Evolutionary conservation across 176 grass and related monocot genomes (phyloP).

Genomic region (Triticum monococcum): DNA sequence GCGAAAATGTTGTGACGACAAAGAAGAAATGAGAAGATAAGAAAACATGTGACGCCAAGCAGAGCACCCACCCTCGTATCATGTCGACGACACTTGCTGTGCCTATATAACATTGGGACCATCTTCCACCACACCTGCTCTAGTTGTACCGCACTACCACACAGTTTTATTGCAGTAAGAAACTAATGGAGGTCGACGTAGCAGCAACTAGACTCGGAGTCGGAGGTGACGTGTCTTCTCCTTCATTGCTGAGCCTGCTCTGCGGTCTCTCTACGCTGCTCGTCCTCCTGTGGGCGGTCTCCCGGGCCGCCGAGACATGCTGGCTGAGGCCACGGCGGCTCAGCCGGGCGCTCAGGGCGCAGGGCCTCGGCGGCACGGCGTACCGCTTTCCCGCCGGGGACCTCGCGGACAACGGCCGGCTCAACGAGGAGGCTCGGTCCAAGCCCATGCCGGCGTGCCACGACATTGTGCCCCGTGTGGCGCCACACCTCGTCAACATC

Average conservation of each 20-base stretch:
- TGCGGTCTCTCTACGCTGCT: slow-evolving; percentile 19
- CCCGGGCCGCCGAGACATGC: slow-evolving; percentile 8
- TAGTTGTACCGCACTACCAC: background rate
- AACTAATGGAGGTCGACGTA: background rate
- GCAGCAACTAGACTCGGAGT: background rate
- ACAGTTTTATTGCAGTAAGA: background rate
- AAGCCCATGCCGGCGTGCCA: slow-evolving; percentile 63
- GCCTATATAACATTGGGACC: background rate
- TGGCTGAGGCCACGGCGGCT: slow-evolving; percentile 55
- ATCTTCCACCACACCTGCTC: background rate
- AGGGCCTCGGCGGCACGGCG: slow-evolving; percentile 57
- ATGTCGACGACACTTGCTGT: background rate
- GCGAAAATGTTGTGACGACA: background rate
- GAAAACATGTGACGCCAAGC: slow-evolving; percentile 19
- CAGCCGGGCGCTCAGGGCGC: slow-evolving; percentile 38
- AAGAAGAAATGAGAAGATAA: background rate
- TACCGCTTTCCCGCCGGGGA: slow-evolving; percentile 52
- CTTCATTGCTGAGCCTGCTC: slow-evolving; percentile 16
- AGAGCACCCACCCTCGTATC: background rate
- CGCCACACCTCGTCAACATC: slow-evolving; percentile 15
- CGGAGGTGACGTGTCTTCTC: background rate
- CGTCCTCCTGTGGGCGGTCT: slow-evolving; percentile 5
- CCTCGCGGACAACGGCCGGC: slow-evolving; percentile 44
- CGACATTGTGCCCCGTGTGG: slow-evolving; percentile 43
- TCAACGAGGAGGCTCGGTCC: slow-evolving; percentile 46